Base-by-base conservation (phyloP, 768 basidiomycete species). In the Phanerodontia chrysosporium region DNA sequence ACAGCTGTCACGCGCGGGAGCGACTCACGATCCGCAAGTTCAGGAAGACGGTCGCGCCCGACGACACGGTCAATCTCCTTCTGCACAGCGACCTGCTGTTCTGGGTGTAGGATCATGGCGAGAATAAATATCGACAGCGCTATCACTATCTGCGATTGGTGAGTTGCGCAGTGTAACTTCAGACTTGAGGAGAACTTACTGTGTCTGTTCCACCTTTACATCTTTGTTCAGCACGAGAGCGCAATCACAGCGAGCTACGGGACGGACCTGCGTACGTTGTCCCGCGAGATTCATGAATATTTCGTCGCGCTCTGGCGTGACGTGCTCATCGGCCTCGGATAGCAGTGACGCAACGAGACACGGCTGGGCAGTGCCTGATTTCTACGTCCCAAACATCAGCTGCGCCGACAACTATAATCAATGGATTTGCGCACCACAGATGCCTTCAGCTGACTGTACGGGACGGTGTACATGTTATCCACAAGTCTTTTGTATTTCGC, bases 31-130 rank as follows among this genome's bases (percentile, higher is more conserved):
- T 90, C 89, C 36, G 70, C 74, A 59, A 86, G 80, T 0, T 73
- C 76, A 0, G 90, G 90, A 21, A 90, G 73, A 5, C 87, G 76
- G 45, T 79, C 78, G 28, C 67, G 56, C 4, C 62, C 57, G 32
- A 85, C 73, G 16, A 87, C 80, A 2, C 66, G 58, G 65, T 91
- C 89, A 13, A 92, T 77, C 63, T 91, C 88, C 22, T 75, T 73
- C 64, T 89, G 86, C 0, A 84, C 88, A 55, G 79, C 81, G 29
- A 62, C 75, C 51, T 84, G 79, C 0, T 76, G 78, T 0, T 80
- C 79, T 0, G 88, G 87, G 63, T 87, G 68, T 7, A 76, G 70
- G 49, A 86, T 74, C 82, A 91, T 85, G 6, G 85, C 84, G 49
- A 90, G 78, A 28, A 91, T 67, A 70, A 90, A 86, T 30, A 84